Evolutionary conservation across 2,329 filamentous ascomycete genomes (phyloP).

Genomic region (Davidsoniella virescens): DNA sequence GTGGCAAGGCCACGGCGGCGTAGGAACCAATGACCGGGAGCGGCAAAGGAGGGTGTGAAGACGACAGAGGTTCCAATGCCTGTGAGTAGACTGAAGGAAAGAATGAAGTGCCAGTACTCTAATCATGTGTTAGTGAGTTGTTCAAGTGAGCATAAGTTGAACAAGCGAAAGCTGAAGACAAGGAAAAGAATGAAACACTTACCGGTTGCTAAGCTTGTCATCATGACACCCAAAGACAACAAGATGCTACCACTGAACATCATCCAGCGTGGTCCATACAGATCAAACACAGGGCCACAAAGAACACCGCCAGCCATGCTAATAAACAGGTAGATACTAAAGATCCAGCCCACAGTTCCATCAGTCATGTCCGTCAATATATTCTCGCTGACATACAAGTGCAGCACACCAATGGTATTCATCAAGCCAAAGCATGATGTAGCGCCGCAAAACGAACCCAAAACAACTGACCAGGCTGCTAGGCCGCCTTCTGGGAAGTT

Average conservation of each 20-base stretch:
- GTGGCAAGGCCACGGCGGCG: constrained; percentile 58
- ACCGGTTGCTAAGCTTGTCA: constrained; percentile 52
- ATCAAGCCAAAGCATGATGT: constrained; percentile 55
- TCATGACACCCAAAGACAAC: constrained; percentile 43
- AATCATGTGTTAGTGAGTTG: neutral
- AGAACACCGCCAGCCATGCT: constrained; percentile 71
- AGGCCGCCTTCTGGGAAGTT: constrained; percentile 44
- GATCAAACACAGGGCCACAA: constrained; percentile 69
- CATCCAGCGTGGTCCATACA: constrained; percentile 52
- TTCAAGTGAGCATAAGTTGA: neutral
- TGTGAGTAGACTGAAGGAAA: constrained; percentile 57
- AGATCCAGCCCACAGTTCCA: constrained; percentile 70
- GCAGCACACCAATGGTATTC: constrained; percentile 60
- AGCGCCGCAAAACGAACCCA: constrained; percentile 61
- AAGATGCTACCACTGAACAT: constrained; percentile 47
- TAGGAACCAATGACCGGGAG: constrained; percentile 66
- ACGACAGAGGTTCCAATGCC: constrained; percentile 60
- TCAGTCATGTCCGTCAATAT: constrained; percentile 53
- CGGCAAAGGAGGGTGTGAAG: constrained; percentile 60
- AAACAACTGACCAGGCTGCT: constrained; percentile 57
- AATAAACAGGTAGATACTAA: constrained; percentile 64
- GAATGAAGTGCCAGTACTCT: constrained; percentile 64
- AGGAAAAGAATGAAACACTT: constrained; percentile 11
- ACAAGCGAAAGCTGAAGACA: too few relatives aligned
- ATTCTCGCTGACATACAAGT: constrained; percentile 57